Percentiles rank a stretch among this genome's conserved stretches.
Evolutionary conservation across 768 basidiomycete species (phyloP).

Genomic region (Amyloporia xantha): DNA sequence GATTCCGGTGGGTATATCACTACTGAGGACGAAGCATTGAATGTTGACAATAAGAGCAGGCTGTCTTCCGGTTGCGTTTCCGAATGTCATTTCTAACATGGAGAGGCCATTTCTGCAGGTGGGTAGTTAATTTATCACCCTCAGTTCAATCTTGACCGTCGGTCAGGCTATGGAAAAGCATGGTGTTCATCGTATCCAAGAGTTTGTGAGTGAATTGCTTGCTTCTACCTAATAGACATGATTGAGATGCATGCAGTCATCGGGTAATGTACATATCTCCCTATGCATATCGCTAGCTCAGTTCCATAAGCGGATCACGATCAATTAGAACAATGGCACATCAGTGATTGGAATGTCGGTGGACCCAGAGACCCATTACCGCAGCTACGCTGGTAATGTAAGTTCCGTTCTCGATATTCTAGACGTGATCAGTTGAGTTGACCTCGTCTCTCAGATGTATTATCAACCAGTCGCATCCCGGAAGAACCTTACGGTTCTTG

Average conservation of each 20-base stretch:
- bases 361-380: not conserved
- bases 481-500: not conserved
- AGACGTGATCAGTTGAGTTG: not conserved
- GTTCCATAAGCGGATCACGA: not conserved
- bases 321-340: not conserved
- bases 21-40: not conserved
- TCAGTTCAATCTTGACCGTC: not conserved
- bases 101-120: not conserved
- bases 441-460: not conserved
- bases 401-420: not conserved
- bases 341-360: not conserved
- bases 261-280: too few relatives aligned
- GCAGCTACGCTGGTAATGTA: not conserved
- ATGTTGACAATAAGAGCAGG: conserved; percentile 11
- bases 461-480: not conserved
- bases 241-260: not conserved
- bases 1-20: not conserved
- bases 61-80: not conserved
- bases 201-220: not conserved
- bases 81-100: not conserved
- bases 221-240: not conserved
- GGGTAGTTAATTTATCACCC: not conserved
- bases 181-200: not conserved
- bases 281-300: not conserved
- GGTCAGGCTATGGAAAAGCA: not conserved